A percentile compares a stretch with the other conserved stretches of the same genome.
Evolutionary conservation across 2,329 filamentous ascomycete genomes (phyloP).

Genomic region (Verruconis gallopava): DNA sequence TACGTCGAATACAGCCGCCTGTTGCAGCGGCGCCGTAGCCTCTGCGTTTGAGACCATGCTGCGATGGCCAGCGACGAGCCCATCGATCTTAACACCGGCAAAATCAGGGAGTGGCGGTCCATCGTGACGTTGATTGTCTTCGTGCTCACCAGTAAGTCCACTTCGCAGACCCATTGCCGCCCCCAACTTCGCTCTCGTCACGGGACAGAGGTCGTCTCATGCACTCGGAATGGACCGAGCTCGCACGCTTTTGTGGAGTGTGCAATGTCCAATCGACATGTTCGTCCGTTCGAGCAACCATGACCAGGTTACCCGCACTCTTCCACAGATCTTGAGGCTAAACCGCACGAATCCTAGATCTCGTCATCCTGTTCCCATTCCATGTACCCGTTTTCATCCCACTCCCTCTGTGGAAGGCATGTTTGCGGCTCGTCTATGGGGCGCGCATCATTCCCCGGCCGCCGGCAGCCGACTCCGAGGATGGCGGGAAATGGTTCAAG

Average conservation of each 20-base stretch:
- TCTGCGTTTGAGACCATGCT: not conserved
- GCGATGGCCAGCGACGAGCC: slow-evolving; percentile 21
- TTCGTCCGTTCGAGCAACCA: too few relatives aligned
- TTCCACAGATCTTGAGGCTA: too few relatives aligned
- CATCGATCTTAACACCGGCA: slow-evolving; percentile 35
- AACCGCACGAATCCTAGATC: slow-evolving; percentile 44
- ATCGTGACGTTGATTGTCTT: slow-evolving; percentile 60
- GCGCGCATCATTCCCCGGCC: slow-evolving; percentile 42
- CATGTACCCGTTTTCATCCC: slow-evolving; percentile 51
- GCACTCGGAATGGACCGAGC: slow-evolving; percentile 5
- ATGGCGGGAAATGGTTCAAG: slow-evolving; percentile 30
- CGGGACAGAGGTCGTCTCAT: too few relatives aligned
- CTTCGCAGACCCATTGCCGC: not conserved
- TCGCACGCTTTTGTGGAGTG: slow-evolving; percentile 8
- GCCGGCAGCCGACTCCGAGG: slow-evolving; percentile 17
- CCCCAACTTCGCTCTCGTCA: too few relatives aligned
- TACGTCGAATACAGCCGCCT: too few relatives aligned
- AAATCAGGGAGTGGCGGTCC: slow-evolving; percentile 53
- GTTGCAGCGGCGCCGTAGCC: too few relatives aligned
- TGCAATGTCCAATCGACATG: too few relatives aligned
- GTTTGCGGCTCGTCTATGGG: slow-evolving; percentile 31
- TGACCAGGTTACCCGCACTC: too few relatives aligned
- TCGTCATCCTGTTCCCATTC: slow-evolving; percentile 57
- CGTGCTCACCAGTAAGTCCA: slow-evolving; percentile 52
- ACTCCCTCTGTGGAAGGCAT: slow-evolving; percentile 31